These are phyloP conservation scores for Lycium barbarum DNA, from an alignment of 257 asterid species.

Conservation along the genomic window DNA sequence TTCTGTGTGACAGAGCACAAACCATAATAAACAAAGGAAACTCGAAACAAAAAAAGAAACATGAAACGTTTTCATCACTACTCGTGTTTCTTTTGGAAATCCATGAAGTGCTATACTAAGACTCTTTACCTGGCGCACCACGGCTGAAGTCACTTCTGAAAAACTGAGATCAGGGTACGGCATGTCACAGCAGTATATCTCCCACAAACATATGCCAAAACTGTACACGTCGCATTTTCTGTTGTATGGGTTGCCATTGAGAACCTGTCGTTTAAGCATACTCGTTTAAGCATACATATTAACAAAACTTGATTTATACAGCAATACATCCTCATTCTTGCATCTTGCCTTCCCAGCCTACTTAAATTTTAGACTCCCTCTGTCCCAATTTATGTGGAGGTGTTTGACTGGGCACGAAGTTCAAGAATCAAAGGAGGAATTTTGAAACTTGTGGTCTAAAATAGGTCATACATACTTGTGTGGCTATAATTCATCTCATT, in stretches of 20 bases:
- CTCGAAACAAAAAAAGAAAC: not conserved
- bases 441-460: too few species aligned
- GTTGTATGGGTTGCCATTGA: conserved; percentile 77
- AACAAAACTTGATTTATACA: not conserved
- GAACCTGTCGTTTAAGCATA: conserved; percentile 55
- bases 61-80: not conserved
- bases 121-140: conserved; percentile 76
- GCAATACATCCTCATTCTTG: not conserved
- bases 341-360: not conserved
- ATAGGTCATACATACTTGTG: too few species aligned
- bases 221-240: conserved; percentile 89
- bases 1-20: conserved; percentile 48
- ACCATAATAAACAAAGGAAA: not conserved
- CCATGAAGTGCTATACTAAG: not conserved
- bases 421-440: too few species aligned
- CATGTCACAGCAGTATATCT: conserved; percentile 92
- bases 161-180: conserved; percentile 92
- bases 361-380: not conserved
- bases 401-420: too few species aligned
- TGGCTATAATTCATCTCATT: too few species aligned
- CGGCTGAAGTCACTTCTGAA: conserved; percentile 92
- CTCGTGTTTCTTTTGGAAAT: not conserved
- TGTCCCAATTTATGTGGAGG: too few species aligned
- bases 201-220: conserved; percentile 89
- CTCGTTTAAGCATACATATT: conserved; percentile 13